These are phyloP conservation scores for Vachellia collinsii DNA, from an alignment of 306 rosid genomes.

Conservation along the genomic window DNA sequence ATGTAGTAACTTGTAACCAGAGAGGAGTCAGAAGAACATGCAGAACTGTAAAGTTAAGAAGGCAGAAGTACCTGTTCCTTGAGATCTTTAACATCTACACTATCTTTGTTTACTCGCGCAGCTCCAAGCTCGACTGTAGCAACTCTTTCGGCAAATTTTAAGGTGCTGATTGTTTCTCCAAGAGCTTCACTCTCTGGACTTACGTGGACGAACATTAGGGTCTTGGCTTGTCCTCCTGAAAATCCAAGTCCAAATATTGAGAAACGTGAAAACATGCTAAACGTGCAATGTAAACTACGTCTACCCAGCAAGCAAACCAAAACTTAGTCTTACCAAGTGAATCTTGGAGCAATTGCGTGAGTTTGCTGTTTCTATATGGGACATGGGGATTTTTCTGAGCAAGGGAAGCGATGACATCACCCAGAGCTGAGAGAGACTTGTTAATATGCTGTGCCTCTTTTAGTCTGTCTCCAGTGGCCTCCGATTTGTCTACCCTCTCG, in stretches of 20 bases:
- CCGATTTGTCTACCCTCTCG: constrained; percentile 96
- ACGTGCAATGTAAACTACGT: constrained; percentile 6
- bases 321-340: constrained; percentile 78
- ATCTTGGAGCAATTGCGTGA: constrained; percentile 95
- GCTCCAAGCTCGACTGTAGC: constrained; percentile 97
- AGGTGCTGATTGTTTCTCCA: constrained; percentile 89
- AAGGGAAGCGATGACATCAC: constrained; percentile 96
- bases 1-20: background rate
- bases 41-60: background rate
- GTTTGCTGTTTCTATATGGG: constrained; percentile 95
- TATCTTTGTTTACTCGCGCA: constrained; percentile 89
- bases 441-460: constrained; percentile 97
- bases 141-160: constrained; percentile 96
- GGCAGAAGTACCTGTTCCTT: constrained; percentile 78
- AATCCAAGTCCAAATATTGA: constrained; percentile 30
- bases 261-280: background rate
- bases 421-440: constrained; percentile 94
- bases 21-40: background rate
- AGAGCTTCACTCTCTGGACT: constrained; percentile 84
- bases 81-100: constrained; percentile 83
- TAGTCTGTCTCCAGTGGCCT: constrained; percentile 92
- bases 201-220: constrained; percentile 95
- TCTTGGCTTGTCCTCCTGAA: constrained; percentile 97
- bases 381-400: constrained; percentile 94
- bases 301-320: constrained; percentile 8